These are phyloP conservation scores for Boletus rubroflammeus DNA, from an alignment of 768 basidiomycete species.

Conservation along the genomic window DNA sequence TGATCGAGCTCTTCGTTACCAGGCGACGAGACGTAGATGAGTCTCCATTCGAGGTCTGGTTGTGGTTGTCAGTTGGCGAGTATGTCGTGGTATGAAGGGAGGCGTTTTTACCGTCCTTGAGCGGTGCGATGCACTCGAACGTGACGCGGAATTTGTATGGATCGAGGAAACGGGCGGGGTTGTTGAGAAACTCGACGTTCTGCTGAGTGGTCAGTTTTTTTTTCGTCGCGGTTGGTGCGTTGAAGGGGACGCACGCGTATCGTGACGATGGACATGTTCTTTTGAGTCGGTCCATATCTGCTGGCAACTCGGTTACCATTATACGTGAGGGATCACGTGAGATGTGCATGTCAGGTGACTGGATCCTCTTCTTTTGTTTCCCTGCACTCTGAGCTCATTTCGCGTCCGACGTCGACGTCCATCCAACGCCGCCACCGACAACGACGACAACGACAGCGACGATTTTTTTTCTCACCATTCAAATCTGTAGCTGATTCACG, in stretches of 20 bases:
- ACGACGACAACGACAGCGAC: conserved; percentile 7
- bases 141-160: conserved; percentile 91
- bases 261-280: conserved; percentile 66
- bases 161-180: conserved; percentile 89
- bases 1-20: conserved; percentile 91
- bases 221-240: not conserved
- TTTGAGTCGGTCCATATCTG: too few species aligned
- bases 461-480: not conserved
- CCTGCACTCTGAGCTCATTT: conserved; percentile 9
- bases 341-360: not conserved
- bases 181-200: conserved; percentile 90
- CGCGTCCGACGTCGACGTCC: conserved; percentile 17
- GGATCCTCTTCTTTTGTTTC: conserved; percentile 13
- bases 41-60: conserved; percentile 94
- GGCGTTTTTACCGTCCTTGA: conserved; percentile 70
- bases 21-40: conserved; percentile 95
- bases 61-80: not conserved
- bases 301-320: too few species aligned
- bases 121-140: conserved; percentile 91
- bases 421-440: conserved; percentile 8
- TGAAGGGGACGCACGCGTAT: conserved; percentile 48
- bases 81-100: not conserved
- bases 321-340: conserved; percentile 5
- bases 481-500: not conserved
- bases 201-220: conserved; percentile 24